These are phyloP conservation scores for Tagetes patula DNA, from an alignment of 129 eudicot species.

Conservation along the genomic window DNA sequence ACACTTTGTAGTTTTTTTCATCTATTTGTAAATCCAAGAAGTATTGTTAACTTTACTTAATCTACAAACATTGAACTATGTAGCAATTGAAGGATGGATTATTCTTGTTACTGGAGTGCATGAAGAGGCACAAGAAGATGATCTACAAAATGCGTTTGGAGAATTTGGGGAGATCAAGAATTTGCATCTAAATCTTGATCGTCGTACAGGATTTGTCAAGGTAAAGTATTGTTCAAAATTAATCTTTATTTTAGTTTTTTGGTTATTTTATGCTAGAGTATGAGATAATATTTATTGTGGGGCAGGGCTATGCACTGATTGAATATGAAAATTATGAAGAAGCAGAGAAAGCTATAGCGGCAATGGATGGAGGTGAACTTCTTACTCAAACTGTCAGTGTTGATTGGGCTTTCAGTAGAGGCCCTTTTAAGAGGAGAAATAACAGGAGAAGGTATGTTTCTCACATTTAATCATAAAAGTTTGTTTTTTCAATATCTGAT, in stretches of 20 bases:
- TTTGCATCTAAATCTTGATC: slow-evolving; percentile 93
- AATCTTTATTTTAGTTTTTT: not conserved
- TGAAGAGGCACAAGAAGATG: slow-evolving; percentile 99
- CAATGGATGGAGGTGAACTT: slow-evolving; percentile 79
- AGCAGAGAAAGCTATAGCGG: slow-evolving; percentile 73
- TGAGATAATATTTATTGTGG: slow-evolving; percentile 11
- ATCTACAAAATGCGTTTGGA: slow-evolving; percentile 82
- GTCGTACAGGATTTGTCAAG: slow-evolving; percentile 95
- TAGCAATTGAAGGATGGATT: slow-evolving; percentile 99
- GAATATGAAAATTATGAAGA: slow-evolving; percentile 83
- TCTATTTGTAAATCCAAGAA: not conserved
- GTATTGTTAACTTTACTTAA: slow-evolving; percentile 11
- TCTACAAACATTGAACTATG: slow-evolving; percentile 27
- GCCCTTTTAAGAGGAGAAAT: slow-evolving; percentile 76
- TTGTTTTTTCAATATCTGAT: not conserved
- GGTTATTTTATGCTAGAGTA: not conserved
- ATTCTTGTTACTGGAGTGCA: slow-evolving; percentile 92
- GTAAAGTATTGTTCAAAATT: slow-evolving; percentile 27
- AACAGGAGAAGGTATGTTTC: slow-evolving; percentile 43
- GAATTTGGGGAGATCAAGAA: slow-evolving; percentile 91
- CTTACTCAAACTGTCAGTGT: slow-evolving; percentile 73
- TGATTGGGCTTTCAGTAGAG: slow-evolving; percentile 98
- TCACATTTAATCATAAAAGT: not conserved
- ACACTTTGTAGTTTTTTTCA: slow-evolving; percentile 15
- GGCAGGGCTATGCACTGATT: slow-evolving; percentile 88